Base-by-base conservation (phyloP, 2,329 filamentous ascomycete species). In the Rhinocladiella mackenziei region DNA sequence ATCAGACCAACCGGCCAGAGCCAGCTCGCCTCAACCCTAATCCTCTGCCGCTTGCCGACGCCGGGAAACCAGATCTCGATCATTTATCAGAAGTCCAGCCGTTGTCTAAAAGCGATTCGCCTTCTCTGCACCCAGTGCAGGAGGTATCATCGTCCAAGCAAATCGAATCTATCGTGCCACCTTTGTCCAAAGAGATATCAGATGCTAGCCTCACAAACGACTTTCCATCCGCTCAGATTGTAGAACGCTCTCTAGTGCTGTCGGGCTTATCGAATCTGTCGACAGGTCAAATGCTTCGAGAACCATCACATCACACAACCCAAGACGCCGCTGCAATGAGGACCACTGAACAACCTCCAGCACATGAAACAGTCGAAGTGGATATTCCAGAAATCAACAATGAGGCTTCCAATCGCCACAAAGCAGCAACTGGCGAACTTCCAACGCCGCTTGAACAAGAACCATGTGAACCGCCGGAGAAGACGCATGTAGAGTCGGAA, bases 221-320 rank as follows among this genome's bases (percentile, higher is more conserved):
- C 9, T 37, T 44, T 4, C 49, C 41, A 15, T 47, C 47, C 28
- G 48, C 49, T 37, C 41, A 44, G 38, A 11, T 48, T 39, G n/a
- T 25, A 19, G 8, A 28, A 23, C 30, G 23, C 10, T 29, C 31
- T 8, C 22, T 39, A 3, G 15, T 45, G 13, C 32, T 26, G 7
- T 48, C 41, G 26, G 31, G 20, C 3, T 32, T 29, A n/a, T 51
- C 43, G 5, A 32, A 52, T 37, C 13, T 52, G 14, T 52, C 49
- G 6, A 52, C 41, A 28, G 25, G 32, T 15, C 22, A 43, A 20
- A 39, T 43, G 34, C 11, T 45, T 25, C 23, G 10, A 11, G 45
- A 38, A n/a, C 18, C 8, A 11, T 32, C 36, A 8, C 14, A 37
- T 19, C 34, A 14, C 4, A 13, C 38, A 3, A n/a, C n/a, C 14